A percentile compares a stretch with the other conserved stretches of the same genome.
Conservation (phyloP, 495 filamentous ascomycete genomes). For the Cercophora newfieldiana region DNA sequence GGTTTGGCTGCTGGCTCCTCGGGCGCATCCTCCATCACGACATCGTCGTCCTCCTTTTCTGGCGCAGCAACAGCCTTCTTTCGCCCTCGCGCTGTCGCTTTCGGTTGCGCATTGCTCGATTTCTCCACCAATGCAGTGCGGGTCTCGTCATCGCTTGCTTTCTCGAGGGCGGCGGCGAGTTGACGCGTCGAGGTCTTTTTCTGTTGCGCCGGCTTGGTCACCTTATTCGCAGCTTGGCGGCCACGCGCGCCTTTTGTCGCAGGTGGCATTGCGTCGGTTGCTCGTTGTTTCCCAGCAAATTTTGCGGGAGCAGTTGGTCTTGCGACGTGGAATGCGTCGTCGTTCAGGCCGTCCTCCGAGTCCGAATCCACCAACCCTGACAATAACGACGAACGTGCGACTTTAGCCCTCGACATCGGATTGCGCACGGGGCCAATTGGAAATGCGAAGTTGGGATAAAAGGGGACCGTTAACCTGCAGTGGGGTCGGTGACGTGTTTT, state of each 20-base stretch:
- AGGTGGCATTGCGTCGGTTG: constrained; percentile 42
- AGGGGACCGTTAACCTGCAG: neutral
- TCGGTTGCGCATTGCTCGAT: constrained; percentile 41
- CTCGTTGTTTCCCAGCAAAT: constrained; percentile 6
- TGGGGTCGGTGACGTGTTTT: neutral
- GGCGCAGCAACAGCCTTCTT: constrained; percentile 36
- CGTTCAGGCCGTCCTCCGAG: constrained; percentile 58
- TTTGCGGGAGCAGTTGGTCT: constrained; percentile 9
- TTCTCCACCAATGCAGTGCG: constrained; percentile 50
- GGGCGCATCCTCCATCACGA: constrained; percentile 37
- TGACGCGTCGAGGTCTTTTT: constrained; percentile 33
- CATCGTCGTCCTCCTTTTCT: constrained; percentile 41
- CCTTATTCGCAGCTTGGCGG: constrained; percentile 36
- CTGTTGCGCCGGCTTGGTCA: constrained; percentile 38
- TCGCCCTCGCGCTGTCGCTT: constrained; percentile 27
- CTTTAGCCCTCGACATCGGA: constrained; percentile 39
- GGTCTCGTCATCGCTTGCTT: constrained; percentile 24
- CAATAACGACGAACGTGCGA: constrained; percentile 51
- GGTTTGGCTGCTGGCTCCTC: constrained; percentile 19
- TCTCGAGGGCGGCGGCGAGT: constrained; percentile 34
- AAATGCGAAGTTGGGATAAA: neutral
- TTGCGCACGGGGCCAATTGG: constrained; percentile 3
- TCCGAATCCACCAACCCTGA: constrained; percentile 64
- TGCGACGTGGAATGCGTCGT: constrained; percentile 42
- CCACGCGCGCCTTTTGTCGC: constrained; percentile 40